Evolutionary conservation across 2,329 filamentous ascomycete genomes (phyloP).

Genomic region (Clarireedia homoeocarpa): DNA sequence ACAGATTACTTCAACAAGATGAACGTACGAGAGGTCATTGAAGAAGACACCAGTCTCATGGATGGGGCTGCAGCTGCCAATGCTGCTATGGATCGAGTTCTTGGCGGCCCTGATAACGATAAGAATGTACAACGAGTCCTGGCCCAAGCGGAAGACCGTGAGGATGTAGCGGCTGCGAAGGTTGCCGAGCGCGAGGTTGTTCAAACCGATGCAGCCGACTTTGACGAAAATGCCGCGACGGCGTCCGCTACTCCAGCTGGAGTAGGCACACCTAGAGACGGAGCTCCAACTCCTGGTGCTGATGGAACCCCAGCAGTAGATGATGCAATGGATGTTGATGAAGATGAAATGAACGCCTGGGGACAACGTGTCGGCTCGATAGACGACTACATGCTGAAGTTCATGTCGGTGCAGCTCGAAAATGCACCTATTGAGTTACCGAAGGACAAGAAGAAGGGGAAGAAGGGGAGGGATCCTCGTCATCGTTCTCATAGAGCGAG

Average conservation of each 20-base stretch:
- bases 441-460: conserved; percentile 56
- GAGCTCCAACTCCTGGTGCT: conserved; percentile 36
- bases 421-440: conserved; percentile 54
- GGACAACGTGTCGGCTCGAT: conserved; percentile 52
- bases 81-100: conserved; percentile 77
- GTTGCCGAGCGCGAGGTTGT: conserved; percentile 82
- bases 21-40: conserved; percentile 59
- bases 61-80: conserved; percentile 65
- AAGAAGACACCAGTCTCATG: conserved; percentile 43
- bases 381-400: conserved; percentile 67
- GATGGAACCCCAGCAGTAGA: conserved; percentile 19
- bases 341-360: conserved; percentile 46
- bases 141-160: conserved; percentile 83
- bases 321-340: conserved; percentile 23
- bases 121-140: conserved; percentile 66
- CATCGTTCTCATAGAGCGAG: conserved; percentile 25
- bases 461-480: conserved; percentile 33
- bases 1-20: conserved; percentile 90
- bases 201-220: conserved; percentile 77
- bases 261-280: conserved; percentile 24
- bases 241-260: conserved; percentile 25
- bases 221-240: conserved; percentile 54
- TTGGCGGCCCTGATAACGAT: conserved; percentile 51
- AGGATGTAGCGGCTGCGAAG: conserved; percentile 83
- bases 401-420: conserved; percentile 56